Percentiles rank a stretch among this genome's conserved stretches.
Evolutionary conservation across 73 alveolate genomes (phyloP).

Genomic region (Effrenium voratum): DNA sequence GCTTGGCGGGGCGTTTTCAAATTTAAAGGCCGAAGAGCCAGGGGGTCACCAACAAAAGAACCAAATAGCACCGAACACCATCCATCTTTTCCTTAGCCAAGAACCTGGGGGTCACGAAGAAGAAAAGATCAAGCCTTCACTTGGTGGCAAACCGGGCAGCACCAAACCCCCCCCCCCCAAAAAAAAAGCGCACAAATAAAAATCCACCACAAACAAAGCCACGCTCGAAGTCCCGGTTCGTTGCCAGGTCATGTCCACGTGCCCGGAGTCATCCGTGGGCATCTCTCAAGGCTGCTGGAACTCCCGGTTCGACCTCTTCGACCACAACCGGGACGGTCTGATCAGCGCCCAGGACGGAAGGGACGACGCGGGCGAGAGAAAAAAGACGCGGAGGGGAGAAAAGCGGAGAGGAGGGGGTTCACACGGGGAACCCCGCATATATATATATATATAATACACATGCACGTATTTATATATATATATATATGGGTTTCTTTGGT

Average conservation of each 20-base stretch:
- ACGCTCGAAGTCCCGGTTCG: no score
- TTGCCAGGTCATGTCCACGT: conserved; percentile 16
- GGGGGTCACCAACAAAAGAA: no score
- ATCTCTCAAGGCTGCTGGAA: conserved; percentile 45
- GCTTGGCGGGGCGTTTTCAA: no score
- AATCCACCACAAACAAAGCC: no score
- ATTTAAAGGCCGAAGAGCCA: no score
- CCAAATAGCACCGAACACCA: no score
- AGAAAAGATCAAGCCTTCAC: no score
- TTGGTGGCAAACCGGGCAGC: no score
- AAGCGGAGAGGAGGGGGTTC: background rate
- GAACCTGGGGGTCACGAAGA: no score
- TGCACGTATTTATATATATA: background rate
- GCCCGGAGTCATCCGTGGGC: background rate
- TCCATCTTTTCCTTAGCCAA: no score
- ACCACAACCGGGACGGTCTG: conserved; percentile 38
- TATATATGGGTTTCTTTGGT: background rate
- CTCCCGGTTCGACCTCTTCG: background rate
- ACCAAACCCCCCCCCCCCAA: no score
- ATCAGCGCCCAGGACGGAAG: background rate
- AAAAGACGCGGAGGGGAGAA: background rate
- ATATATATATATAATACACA: background rate
- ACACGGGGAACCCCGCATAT: background rate
- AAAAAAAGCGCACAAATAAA: no score
- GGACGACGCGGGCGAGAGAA: background rate